A percentile compares a stretch with the other conserved stretches of the same genome.
These are phyloP conservation scores for Talaromyces atroroseus DNA, from an alignment of 2,329 filamentous ascomycete genomes.

Conservation along the genomic window DNA sequence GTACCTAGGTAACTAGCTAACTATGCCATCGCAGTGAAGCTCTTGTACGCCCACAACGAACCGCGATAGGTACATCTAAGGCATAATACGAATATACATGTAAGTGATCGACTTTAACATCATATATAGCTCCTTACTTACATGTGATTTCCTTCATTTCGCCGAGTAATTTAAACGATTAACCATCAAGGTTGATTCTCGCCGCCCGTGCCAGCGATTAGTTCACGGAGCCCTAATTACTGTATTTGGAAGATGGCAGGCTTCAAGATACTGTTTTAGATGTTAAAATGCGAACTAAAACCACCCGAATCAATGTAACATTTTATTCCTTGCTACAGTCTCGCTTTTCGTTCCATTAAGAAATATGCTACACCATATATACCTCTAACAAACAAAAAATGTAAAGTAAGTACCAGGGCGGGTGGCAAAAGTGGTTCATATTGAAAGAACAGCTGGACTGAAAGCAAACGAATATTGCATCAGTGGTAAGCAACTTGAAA, in stretches of 20 bases:
- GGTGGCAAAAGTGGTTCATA: not conserved
- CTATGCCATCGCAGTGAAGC: not conserved
- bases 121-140: too few relatives aligned
- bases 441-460: not conserved
- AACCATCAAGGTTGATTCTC: not conserved
- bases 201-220: not conserved
- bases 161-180: not conserved
- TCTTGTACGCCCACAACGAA: not conserved
- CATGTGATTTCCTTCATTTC: too few relatives aligned
- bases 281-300: not conserved
- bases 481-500: too few relatives aligned
- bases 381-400: not conserved
- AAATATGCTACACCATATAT: not conserved
- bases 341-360: too few relatives aligned
- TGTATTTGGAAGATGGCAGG: not conserved
- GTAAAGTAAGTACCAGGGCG: not conserved
- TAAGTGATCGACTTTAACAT: too few relatives aligned
- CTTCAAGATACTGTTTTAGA: not conserved
- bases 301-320: not conserved
- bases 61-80: not conserved
- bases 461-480: not conserved
- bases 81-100: not conserved
- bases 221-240: not conserved
- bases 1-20: not conserved
- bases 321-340: not conserved